Evolutionary conservation across 164 flowering plant genomes (phyloP), one percentile per base, ranked within the genome.

Genomic region (Sedum album): DNA sequence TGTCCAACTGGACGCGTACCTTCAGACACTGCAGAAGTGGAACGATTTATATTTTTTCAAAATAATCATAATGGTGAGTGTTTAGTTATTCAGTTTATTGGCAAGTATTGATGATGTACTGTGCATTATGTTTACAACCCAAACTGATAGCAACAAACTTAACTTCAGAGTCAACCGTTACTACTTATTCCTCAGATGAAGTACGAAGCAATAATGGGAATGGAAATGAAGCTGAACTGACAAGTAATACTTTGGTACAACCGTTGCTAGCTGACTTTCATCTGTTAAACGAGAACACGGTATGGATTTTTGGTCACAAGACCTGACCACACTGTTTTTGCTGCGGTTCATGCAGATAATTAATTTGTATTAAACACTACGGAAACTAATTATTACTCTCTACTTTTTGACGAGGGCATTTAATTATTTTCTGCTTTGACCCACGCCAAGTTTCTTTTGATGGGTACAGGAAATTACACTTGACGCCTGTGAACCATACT

Each of bases 1-100:
- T 31, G 31, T 26, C 38, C 70, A 33, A 62, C 20, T 31, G 62
- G 25, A 20, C 44, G 63, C 44, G 9, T 6, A 5, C 60, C 41
- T 68, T 21, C 31, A 33, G 70, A 68, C 6, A 13, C 62, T 4
- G n/a, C n/a, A n/a, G n/a, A n/a, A n/a, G 44, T 46, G 60, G 44
- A 68, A 17, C 11, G 55, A 21, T 57, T 51, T 60, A 18, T 14
- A n/a, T n/a, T 36, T 26, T 8, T 3, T 33, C 42, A 33, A 67
- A 48, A 67, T 6, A 49, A 20, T 31, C 60, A 49, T 51, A 49
- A 53, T 31, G 35, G 61, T 53, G 30, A 68, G 36, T 44, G 5
- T 44, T 5, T 17, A 26, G 18, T 18, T 11, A 31, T 35, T 49
- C 70, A 21, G 31, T 17, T 31, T 0, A 20, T 64, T 39, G 33